Evolutionary conservation across 2,329 filamentous ascomycete species (phyloP).

Genomic region (Stachybotrys chlorohalonatus): DNA sequence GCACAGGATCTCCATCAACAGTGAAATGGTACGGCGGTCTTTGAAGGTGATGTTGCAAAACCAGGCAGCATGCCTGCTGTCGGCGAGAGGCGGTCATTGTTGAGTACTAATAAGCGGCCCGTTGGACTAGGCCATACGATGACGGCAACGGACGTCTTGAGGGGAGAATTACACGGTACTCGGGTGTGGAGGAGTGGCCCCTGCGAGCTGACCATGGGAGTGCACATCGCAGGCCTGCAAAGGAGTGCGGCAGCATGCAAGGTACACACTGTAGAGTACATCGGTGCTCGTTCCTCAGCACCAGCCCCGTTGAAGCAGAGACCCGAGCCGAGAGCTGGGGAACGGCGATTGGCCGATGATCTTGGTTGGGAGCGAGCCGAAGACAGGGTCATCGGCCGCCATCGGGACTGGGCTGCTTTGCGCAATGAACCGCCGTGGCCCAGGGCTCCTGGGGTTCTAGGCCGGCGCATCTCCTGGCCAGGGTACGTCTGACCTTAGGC

Average conservation of each 20-base stretch:
- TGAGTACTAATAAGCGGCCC: not conserved
- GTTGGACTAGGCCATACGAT: not conserved
- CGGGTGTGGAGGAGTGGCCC: slow-evolving; percentile 6
- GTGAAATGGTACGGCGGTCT: not conserved
- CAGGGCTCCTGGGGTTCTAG: not conserved
- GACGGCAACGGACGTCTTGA: not conserved
- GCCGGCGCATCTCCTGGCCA: not conserved
- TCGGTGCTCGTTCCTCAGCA: not conserved
- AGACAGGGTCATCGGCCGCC: not conserved
- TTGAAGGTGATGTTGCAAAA: not conserved
- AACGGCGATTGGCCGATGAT: not conserved
- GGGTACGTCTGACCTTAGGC: not conserved
- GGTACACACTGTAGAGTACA: not conserved
- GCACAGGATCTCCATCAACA: not conserved
- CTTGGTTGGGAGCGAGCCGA: not conserved
- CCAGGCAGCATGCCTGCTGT: not conserved
- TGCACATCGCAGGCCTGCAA: slow-evolving; percentile 9
- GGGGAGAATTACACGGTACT: not conserved
- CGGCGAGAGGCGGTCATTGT: not conserved
- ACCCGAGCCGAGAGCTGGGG: not conserved
- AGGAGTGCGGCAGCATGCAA: not conserved
- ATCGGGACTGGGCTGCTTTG: not conserved
- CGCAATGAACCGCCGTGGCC: not conserved
- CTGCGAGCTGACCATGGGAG: slow-evolving; percentile 22
- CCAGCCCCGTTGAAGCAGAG: not conserved